A percentile compares a stretch with the other conserved stretches of the same genome.
phyloP scores from a whole-genome alignment of 805 yeast species.

The Saturnispora dispora region DNA sequence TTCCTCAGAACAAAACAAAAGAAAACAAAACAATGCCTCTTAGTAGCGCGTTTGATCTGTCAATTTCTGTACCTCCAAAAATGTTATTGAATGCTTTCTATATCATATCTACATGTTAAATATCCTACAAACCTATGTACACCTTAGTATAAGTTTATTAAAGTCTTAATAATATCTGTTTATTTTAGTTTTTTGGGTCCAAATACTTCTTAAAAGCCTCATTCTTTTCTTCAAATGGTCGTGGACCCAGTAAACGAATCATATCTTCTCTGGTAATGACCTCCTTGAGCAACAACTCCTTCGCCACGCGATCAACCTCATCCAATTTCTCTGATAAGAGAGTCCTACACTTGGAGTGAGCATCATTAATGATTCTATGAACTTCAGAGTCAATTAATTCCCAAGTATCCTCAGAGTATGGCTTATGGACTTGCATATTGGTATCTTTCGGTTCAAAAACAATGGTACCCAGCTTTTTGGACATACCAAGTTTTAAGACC shows the following conservation, averaged over 20 bases:
- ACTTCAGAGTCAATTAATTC: constrained; percentile 76
- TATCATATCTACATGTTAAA: background rate
- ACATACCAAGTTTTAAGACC: constrained; percentile 93
- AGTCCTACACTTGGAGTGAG: constrained; percentile 61
- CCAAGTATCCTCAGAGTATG: constrained; percentile 84
- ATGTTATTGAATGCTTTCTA: background rate
- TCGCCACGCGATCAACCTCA: constrained; percentile 80
- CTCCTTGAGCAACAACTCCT: constrained; percentile 77
- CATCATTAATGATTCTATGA: constrained; percentile 63
- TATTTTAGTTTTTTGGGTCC: constrained; percentile 14
- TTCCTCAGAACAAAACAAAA: background rate
- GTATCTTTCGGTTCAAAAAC: constrained; percentile 63
- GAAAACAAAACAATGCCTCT: background rate
- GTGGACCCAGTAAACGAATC: constrained; percentile 78
- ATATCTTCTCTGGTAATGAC: constrained; percentile 91
- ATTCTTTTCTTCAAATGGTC: constrained; percentile 86
- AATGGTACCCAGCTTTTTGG: constrained; percentile 75
- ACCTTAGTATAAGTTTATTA: background rate
- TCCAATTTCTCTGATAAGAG: constrained; percentile 60
- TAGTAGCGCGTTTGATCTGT: background rate
- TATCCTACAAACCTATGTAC: background rate
- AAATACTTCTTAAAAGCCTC: constrained; percentile 80
- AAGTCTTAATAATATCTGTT: background rate
- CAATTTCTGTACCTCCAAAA: background rate
- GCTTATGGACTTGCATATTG: constrained; percentile 45